Evolutionary conservation across 352 stramenopile species (phyloP).

Genomic region (Elongisporangium senticosum): DNA sequence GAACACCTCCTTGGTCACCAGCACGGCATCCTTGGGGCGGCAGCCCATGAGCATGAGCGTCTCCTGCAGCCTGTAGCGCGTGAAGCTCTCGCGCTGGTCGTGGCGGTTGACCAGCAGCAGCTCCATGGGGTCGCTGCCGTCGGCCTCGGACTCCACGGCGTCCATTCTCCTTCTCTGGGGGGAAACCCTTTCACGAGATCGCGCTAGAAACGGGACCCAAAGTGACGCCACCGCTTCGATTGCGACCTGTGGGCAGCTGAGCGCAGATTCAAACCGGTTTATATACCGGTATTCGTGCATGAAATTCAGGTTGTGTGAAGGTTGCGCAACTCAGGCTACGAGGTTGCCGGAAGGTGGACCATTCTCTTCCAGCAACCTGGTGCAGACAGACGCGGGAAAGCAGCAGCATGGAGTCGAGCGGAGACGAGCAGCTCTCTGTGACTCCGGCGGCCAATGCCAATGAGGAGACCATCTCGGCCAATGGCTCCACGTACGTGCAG

Average conservation of each 20-base stretch:
- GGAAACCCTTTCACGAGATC: not conserved
- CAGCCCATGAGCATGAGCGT: constrained; percentile 88
- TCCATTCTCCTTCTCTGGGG: constrained; percentile 26
- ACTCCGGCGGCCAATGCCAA: not conserved
- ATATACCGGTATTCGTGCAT: not conserved
- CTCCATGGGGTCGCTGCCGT: constrained; percentile 74
- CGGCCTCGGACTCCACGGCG: constrained; percentile 41
- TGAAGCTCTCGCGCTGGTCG: constrained; percentile 57
- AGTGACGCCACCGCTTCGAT: not conserved
- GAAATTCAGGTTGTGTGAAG: too few relatives aligned
- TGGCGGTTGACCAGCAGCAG: constrained; percentile 56
- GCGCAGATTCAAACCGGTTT: not conserved
- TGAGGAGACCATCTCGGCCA: not conserved
- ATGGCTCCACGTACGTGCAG: not conserved
- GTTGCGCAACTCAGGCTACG: not conserved
- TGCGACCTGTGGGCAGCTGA: not conserved
- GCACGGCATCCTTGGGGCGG: constrained; percentile 64
- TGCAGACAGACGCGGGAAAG: not conserved
- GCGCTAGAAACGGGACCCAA: not conserved
- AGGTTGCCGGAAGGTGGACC: not conserved
- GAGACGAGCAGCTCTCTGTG: not conserved
- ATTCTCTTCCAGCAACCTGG: not conserved
- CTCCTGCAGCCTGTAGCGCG: constrained; percentile 79
- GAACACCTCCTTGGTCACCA: constrained; percentile 67
- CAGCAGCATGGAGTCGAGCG: not conserved